A percentile compares a stretch with the other conserved stretches of the same genome.
phyloP scores from a whole-genome alignment of 257 asterid genomes.

The Phtheirospermum japonicum region DNA sequence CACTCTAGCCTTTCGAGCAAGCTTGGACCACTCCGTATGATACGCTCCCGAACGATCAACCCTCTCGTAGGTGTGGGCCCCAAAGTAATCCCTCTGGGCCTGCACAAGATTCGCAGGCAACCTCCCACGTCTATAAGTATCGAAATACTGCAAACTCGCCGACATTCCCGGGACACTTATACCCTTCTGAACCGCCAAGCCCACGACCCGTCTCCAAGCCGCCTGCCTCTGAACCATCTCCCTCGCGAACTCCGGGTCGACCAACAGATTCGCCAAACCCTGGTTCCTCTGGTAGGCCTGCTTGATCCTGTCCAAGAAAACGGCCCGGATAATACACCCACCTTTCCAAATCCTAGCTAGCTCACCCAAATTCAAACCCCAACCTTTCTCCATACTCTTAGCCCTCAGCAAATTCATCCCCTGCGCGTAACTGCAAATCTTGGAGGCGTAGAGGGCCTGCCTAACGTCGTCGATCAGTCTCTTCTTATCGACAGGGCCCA shows the following conservation, averaged over 20 bases:
- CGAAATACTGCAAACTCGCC: constrained; percentile 87
- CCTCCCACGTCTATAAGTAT: constrained; percentile 77
- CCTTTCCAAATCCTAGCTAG: constrained; percentile 95
- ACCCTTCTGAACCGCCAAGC: constrained; percentile 67
- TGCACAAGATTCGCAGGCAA: constrained; percentile 94
- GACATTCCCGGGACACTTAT: constrained; percentile 89
- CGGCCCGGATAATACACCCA: constrained; percentile 92
- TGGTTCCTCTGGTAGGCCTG: constrained; percentile 82
- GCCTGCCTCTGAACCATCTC: constrained; percentile 98
- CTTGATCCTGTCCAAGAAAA: constrained; percentile 90
- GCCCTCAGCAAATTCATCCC: constrained; percentile 91
- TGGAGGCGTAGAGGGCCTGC: constrained; percentile 87
- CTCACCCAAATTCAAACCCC: constrained; percentile 90
- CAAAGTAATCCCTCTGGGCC: constrained; percentile 94
- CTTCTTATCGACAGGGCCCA: constrained; percentile 58
- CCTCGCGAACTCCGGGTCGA: constrained; percentile 83
- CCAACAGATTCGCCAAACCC: constrained; percentile 66
- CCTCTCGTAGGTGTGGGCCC: constrained; percentile 95
- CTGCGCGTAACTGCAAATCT: constrained; percentile 93
- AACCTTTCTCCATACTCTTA: constrained; percentile 79
- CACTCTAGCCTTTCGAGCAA: constrained; percentile 57
- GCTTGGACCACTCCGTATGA: constrained; percentile 97
- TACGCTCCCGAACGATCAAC: constrained; percentile 59
- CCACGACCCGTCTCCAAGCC: constrained; percentile 91
- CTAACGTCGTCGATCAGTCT: constrained; percentile 88